Conservation (phyloP, 305 asterid genomes). For the Fraxinus sp. region DNA sequence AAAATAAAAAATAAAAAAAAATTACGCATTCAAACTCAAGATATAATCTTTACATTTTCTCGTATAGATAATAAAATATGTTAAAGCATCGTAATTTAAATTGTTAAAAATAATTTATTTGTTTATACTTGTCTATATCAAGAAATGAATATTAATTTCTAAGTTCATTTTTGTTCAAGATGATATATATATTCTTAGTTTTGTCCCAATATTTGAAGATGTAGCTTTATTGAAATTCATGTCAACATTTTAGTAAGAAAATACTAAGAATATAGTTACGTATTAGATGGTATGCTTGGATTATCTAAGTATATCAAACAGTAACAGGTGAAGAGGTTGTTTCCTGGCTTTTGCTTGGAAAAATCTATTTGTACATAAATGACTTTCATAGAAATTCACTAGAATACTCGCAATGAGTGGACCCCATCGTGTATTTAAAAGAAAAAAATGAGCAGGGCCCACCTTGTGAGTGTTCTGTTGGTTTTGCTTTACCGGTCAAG, state of each 20-base stretch:
- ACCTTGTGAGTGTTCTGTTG: too few species aligned
- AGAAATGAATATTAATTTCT: neutral
- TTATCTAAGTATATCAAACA: conserved; percentile 4
- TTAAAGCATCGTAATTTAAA: neutral
- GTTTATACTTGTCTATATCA: neutral
- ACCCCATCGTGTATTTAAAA: too few species aligned
- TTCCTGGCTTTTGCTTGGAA: conserved; percentile 29
- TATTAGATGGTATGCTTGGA: neutral
- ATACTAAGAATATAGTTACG: neutral
- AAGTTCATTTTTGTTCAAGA: neutral
- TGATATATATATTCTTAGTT: neutral
- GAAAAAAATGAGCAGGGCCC: too few species aligned
- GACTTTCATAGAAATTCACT: too few species aligned
- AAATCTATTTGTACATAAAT: too few species aligned
- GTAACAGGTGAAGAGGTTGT: conserved; percentile 1
- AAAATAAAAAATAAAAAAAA: too few species aligned
- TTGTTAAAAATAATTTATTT: too few species aligned
- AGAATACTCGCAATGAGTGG: too few species aligned
- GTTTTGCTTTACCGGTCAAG: conserved; percentile 63
- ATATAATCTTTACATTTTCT: neutral
- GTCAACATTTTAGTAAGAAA: conserved; percentile 12
- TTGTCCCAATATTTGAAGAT: neutral
- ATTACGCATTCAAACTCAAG: too few species aligned
- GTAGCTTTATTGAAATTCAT: neutral
- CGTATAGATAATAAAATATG: neutral